Evolutionary conservation across 1,284 basidiomycete species (phyloP).

Genomic region (Rhodotorula sp.): DNA sequence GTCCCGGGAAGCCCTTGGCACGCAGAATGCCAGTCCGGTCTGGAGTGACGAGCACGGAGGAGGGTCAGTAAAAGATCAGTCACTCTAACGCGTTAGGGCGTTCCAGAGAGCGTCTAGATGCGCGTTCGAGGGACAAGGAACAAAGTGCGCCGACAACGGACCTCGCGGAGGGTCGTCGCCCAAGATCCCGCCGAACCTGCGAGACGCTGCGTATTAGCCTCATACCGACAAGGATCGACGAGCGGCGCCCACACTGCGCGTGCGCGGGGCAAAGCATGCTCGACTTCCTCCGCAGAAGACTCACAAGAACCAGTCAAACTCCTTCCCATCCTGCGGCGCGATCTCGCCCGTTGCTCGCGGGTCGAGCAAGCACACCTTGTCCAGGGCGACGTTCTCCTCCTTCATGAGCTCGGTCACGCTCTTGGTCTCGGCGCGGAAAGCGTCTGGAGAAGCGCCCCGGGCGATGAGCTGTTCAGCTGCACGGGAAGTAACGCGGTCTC

Average conservation of each 20-base stretch:
- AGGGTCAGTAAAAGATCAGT: neutral
- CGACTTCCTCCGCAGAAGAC: conserved; percentile 51
- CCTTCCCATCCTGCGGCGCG: conserved; percentile 68
- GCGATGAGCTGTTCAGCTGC: conserved; percentile 50
- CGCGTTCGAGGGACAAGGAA: no score
- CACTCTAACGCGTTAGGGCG: neutral
- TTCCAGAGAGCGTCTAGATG: neutral
- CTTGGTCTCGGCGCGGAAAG: conserved; percentile 58
- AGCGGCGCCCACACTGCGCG: no score
- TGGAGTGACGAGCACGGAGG: neutral
- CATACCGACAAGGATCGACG: no score
- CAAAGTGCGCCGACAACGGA: neutral
- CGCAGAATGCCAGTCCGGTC: conserved; percentile 77
- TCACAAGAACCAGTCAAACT: conserved; percentile 82
- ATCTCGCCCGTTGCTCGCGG: conserved; percentile 72
- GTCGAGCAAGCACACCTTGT: conserved; percentile 80
- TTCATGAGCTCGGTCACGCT: conserved; percentile 69
- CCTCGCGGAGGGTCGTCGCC: conserved; percentile 90
- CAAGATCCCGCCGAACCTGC: conserved; percentile 51
- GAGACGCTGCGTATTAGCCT: no score
- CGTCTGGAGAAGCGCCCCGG: conserved; percentile 53
- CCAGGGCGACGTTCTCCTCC: conserved; percentile 55
- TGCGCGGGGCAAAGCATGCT: no score
- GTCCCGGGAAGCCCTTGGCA: conserved; percentile 75
- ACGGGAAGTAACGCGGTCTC: conserved; percentile 45